Evolutionary conservation across 1,139 yeast species (phyloP).

Genomic region (Debaryomyces singareniensis): DNA sequence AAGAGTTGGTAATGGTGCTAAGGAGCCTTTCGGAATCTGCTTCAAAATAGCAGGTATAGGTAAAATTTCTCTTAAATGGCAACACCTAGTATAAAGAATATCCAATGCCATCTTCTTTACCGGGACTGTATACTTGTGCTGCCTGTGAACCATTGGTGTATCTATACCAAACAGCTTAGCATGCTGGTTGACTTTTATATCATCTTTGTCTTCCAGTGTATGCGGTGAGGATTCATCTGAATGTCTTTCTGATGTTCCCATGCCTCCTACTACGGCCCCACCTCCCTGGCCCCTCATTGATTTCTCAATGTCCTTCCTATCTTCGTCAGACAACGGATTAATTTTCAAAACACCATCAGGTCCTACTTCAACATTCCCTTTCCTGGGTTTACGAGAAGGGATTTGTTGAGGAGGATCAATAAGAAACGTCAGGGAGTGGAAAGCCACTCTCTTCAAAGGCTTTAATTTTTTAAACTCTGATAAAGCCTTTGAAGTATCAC

Average conservation of each 20-base stretch:
- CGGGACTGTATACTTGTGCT: conserved; percentile 25
- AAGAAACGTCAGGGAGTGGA: conserved; percentile 64
- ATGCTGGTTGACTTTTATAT: conserved; percentile 30
- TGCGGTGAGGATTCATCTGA: conserved; percentile 14
- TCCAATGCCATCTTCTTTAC: conserved; percentile 50
- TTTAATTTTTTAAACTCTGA: conserved; percentile 23
- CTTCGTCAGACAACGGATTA: conserved; percentile 59
- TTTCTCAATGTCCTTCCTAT: conserved; percentile 37
- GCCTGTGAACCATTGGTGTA: conserved; percentile 37
- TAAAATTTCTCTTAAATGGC: conserved; percentile 65
- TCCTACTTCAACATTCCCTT: conserved; percentile 63
- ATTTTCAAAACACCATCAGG: conserved; percentile 55
- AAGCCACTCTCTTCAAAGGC: conserved; percentile 62
- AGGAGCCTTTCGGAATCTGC: conserved; percentile 64
- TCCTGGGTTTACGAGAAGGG: conserved; percentile 58
- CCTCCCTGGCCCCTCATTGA: conserved; percentile 50
- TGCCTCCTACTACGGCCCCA: conserved; percentile 79
- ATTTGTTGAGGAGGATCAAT: conserved; percentile 72
- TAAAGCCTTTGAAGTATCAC: conserved; percentile 7
- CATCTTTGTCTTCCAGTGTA: conserved; percentile 26
- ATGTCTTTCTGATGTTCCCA: conserved; percentile 35
- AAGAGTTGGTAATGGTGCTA: conserved; percentile 59
- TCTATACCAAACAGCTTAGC: conserved; percentile 42
- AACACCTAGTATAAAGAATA: conserved; percentile 64
- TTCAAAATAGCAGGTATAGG: conserved; percentile 74